Percentiles rank a stretch among this genome's conserved stretches.
Conservation (phyloP, 176 grass and related monocot genomes). For the Typha latifolia region DNA sequence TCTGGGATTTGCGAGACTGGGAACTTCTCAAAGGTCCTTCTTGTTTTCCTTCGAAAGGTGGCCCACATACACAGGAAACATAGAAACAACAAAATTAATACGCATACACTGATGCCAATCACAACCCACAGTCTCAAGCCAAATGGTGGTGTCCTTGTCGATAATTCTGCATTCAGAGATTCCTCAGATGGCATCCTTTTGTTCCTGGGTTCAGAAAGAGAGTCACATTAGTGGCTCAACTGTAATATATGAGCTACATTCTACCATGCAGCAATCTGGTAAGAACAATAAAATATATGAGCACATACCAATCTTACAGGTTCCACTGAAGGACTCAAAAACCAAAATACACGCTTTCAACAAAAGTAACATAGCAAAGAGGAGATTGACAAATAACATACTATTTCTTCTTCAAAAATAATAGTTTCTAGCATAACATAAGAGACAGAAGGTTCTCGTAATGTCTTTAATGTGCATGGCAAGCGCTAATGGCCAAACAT, state of each 20-base stretch:
- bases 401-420: neutral
- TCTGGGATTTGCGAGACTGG: conserved; percentile 56
- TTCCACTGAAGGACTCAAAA: neutral
- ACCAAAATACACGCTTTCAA: neutral
- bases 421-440: neutral
- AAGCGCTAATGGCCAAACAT: conserved; percentile 1
- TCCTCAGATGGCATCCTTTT: conserved; percentile 39
- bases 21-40: conserved; percentile 28
- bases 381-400: neutral
- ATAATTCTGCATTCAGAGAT: conserved; percentile 31
- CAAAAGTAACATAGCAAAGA: neutral
- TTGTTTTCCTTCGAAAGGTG: conserved; percentile 36
- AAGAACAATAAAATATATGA: neutral
- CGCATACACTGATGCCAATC: conserved; percentile 48
- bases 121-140: conserved; percentile 65
- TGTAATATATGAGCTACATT: neutral
- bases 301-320: neutral
- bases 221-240: conserved; percentile 4
- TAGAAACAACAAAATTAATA: conserved; percentile 41
- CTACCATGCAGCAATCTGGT: neutral
- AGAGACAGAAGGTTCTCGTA: conserved; percentile 12
- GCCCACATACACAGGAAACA: conserved; percentile 57
- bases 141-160: conserved; percentile 51
- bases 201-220: neutral
- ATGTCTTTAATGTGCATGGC: conserved; percentile 10